Percentiles rank a stretch among this genome's conserved stretches.
Conservation (phyloP, 495 filamentous ascomycete genomes). For the Neurospora sp. region DNA sequence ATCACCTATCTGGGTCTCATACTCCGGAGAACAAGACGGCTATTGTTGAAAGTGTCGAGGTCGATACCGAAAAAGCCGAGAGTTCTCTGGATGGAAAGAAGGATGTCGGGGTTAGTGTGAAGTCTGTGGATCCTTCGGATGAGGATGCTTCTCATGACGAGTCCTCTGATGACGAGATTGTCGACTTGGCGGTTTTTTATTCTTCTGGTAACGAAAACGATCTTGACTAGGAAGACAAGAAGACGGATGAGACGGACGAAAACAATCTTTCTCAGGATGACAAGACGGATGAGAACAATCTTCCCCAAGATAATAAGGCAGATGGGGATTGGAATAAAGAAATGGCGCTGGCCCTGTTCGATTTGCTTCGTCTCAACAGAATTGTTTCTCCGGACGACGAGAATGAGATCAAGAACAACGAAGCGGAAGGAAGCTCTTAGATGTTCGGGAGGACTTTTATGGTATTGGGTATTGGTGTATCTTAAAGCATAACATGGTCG, state of each 20-base stretch:
- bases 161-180: neutral
- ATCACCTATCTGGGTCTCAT: neutral
- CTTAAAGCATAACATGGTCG: neutral
- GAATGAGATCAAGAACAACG: neutral
- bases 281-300: neutral
- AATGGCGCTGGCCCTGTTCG: neutral
- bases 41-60: neutral
- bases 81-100: neutral
- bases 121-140: neutral
- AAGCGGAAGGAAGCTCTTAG: neutral
- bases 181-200: neutral
- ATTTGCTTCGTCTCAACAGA: neutral
- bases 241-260: neutral
- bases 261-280: neutral
- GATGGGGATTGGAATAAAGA: neutral
- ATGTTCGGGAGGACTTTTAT: neutral
- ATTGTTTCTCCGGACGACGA: neutral
- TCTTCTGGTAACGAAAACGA: neutral
- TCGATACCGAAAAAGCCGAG: neutral
- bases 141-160: neutral
- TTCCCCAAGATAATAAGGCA: no score
- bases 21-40: neutral
- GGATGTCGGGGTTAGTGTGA: neutral
- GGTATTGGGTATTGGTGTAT: neutral
- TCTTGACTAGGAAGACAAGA: neutral